These are phyloP conservation scores for Tylopilus sp. DNA, from an alignment of 768 basidiomycete species.

Conservation along the genomic window DNA sequence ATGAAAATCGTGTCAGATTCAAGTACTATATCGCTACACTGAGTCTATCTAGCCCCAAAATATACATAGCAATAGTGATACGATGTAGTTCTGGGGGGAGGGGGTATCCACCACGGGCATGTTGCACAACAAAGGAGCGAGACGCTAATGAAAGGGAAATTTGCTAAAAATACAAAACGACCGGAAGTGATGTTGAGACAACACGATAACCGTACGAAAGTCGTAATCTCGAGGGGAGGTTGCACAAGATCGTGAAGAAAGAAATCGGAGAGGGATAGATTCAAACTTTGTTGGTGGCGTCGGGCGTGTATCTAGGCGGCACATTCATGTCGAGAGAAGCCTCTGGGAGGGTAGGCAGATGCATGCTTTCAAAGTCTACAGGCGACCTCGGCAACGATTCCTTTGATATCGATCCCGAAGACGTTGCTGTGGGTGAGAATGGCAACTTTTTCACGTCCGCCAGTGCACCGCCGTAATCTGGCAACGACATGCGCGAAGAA, in stretches of 20 bases:
- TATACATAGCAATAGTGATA: constrained; percentile 25
- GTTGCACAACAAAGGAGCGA: neutral
- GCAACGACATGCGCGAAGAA: constrained; percentile 41
- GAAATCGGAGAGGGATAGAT: too few relatives aligned
- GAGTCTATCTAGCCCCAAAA: constrained; percentile 22
- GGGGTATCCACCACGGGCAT: constrained; percentile 19
- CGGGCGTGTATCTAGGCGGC: constrained; percentile 24
- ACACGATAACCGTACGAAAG: neutral
- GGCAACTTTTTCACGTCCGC: constrained; percentile 21
- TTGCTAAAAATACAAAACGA: constrained; percentile 30
- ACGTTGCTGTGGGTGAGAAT: constrained; percentile 21
- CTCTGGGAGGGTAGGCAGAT: constrained; percentile 20
- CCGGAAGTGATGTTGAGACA: neutral
- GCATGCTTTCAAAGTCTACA: constrained; percentile 11
- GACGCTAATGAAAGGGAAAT: neutral
- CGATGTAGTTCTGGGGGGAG: constrained; percentile 1
- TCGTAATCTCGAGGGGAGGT: too few relatives aligned
- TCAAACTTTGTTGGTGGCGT: constrained; percentile 20
- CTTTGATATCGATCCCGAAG: constrained; percentile 23
- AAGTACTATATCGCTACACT: constrained; percentile 18
- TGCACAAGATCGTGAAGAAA: too few relatives aligned
- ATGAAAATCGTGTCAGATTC: neutral
- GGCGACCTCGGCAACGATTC: constrained; percentile 26
- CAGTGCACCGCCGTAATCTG: constrained; percentile 38
- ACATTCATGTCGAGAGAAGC: constrained; percentile 9